These are phyloP conservation scores for Alternaria consortialis DNA, from an alignment of 2,329 filamentous ascomycete genomes.

Conservation along the genomic window DNA sequence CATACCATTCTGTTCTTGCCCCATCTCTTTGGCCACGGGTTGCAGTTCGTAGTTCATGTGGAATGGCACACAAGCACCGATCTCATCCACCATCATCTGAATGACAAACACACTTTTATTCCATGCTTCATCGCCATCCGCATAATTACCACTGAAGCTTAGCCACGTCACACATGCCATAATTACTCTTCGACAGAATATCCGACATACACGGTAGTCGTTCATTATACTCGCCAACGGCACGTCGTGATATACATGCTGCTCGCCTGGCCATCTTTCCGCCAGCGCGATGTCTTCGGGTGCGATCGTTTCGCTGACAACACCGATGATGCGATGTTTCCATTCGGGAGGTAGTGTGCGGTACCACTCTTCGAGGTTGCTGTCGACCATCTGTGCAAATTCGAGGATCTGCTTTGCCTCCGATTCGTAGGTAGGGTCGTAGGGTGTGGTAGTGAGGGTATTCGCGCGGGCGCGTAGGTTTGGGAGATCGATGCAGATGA, in stretches of 20 bases:
- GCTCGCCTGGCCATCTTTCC: constrained; percentile 50
- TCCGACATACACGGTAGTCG: constrained; percentile 53
- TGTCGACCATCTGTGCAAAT: constrained; percentile 49
- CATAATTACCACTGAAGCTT: constrained; percentile 18
- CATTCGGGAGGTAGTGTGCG: constrained; percentile 47
- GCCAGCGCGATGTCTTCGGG: constrained; percentile 40
- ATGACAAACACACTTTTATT: constrained; percentile 38
- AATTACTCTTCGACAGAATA: constrained; percentile 53
- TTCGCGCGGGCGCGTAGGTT: constrained; percentile 49
- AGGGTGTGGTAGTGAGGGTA: constrained; percentile 36
- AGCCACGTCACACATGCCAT: constrained; percentile 48
- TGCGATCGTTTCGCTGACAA: constrained; percentile 34
- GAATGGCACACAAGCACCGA: constrained; percentile 52
- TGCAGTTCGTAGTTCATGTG: constrained; percentile 52
- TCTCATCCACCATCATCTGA: constrained; percentile 52
- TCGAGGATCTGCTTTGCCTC: constrained; percentile 48
- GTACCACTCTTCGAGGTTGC: constrained; percentile 50
- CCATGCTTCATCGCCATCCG: constrained; percentile 25
- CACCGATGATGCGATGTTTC: constrained; percentile 45
- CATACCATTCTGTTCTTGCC: constrained; percentile 49
- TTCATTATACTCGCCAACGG: constrained; percentile 52
- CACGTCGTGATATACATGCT: constrained; percentile 53
- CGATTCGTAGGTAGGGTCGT: constrained; percentile 25
- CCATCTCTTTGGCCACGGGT: constrained; percentile 42
- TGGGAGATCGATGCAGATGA: constrained; percentile 52